phyloP scores from a whole-genome alignment of 441 rosid species.

The Erodium trifolium region DNA sequence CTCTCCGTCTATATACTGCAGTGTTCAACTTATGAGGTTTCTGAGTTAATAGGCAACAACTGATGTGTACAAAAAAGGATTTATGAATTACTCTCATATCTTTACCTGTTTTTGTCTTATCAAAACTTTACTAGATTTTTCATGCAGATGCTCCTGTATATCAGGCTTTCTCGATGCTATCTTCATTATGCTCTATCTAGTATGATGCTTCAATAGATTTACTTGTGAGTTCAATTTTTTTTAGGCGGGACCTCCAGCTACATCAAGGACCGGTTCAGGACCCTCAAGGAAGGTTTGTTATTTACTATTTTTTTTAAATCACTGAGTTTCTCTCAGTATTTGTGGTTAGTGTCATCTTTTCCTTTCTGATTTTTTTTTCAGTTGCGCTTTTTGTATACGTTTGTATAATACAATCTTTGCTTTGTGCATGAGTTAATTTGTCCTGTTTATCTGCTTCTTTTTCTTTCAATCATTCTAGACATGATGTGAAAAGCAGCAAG shows the following conservation, averaged over 20 bases:
- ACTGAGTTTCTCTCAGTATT: slow-evolving; percentile 3
- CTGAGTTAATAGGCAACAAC: background rate
- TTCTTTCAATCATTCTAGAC: slow-evolving; percentile 3
- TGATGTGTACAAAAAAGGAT: background rate
- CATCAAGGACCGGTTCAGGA: slow-evolving; percentile 67
- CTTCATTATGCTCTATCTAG: slow-evolving; percentile 8
- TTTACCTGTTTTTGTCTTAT: background rate
- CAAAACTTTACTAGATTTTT: background rate
- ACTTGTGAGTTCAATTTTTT: slow-evolving; percentile 14
- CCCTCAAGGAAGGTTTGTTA: slow-evolving; percentile 77
- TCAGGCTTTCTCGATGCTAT: slow-evolving; percentile 16
- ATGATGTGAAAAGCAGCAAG: background rate
- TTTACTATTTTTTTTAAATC: slow-evolving; percentile 17
- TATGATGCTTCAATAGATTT: slow-evolving; percentile 16
- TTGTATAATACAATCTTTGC: background rate
- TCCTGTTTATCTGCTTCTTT: slow-evolving; percentile 7
- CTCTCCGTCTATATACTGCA: slow-evolving; percentile 1
- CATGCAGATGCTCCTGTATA: slow-evolving; percentile 5
- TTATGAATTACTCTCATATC: background rate
- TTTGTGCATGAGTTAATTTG: background rate
- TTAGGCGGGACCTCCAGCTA: slow-evolving; percentile 69
- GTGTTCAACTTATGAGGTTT: background rate
- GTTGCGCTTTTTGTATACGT: background rate
- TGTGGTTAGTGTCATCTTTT: slow-evolving; percentile 2
- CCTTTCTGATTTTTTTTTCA: slow-evolving; percentile 3